Conservation (phyloP, 1,284 basidiomycete species). For the Phylloporus sp. region DNA sequence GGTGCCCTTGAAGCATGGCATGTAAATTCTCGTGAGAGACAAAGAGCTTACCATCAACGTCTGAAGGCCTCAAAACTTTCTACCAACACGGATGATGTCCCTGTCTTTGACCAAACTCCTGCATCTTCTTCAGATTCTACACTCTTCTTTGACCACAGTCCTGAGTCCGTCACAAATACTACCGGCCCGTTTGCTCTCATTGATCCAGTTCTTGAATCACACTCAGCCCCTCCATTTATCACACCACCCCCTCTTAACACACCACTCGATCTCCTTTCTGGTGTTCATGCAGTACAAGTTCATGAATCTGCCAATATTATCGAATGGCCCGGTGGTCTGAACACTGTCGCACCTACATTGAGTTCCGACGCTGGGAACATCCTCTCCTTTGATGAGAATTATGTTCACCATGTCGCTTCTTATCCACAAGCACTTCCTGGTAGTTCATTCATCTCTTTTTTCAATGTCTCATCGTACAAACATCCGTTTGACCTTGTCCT, state of each 20-base stretch:
- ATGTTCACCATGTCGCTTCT: neutral
- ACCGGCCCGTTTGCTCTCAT: too few relatives aligned
- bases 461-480: neutral
- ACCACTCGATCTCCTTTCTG: neutral
- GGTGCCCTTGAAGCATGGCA: neutral
- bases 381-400: neutral
- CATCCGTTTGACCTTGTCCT: neutral
- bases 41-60: neutral
- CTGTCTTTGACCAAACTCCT: neutral
- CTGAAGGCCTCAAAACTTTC: neutral
- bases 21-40: neutral
- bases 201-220: too few relatives aligned
- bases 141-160: too few relatives aligned
- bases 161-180: too few relatives aligned
- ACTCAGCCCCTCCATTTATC: too few relatives aligned
- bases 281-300: neutral
- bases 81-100: neutral
- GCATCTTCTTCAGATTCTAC: neutral
- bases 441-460: neutral
- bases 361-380: neutral
- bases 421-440: neutral
- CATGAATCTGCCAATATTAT: neutral
- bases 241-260: too few relatives aligned
- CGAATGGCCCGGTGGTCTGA: neutral
- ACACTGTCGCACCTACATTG: neutral